Conservation (phyloP, 1,284 basidiomycete genomes). For the Tylopilus sp. region DNA sequence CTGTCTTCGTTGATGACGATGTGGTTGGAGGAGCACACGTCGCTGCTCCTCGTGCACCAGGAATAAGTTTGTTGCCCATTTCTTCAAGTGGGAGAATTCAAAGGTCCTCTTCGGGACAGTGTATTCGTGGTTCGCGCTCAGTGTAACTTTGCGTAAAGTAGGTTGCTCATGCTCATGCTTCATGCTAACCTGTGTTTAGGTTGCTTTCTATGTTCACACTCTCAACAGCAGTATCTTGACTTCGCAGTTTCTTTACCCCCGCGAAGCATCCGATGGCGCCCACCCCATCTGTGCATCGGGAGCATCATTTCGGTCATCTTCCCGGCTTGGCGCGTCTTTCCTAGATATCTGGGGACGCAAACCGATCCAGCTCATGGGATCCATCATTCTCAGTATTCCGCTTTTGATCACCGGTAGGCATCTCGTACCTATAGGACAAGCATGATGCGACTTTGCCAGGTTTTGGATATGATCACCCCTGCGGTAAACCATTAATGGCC, state of each 20-base stretch:
- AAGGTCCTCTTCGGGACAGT: slow-evolving; percentile 47
- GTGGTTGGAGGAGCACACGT: background rate
- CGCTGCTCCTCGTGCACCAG: slow-evolving; percentile 41
- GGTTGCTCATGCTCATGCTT: background rate
- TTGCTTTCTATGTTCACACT: slow-evolving; percentile 60
- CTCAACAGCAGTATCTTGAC: slow-evolving; percentile 42
- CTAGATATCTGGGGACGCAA: slow-evolving; percentile 51
- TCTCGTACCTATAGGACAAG: slow-evolving; percentile 51
- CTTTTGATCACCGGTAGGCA: slow-evolving; percentile 48
- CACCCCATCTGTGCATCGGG: slow-evolving; percentile 34
- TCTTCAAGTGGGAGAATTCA: slow-evolving; percentile 43
- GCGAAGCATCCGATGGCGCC: slow-evolving; percentile 11
- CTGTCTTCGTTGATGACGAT: slow-evolving; percentile 37
- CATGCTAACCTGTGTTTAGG: slow-evolving; percentile 33
- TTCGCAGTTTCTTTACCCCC: background rate
- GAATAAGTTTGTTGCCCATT: slow-evolving; percentile 36
- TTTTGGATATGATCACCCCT: background rate
- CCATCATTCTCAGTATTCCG: slow-evolving; percentile 49
- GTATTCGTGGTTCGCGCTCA: slow-evolving; percentile 63
- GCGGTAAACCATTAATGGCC: slow-evolving; percentile 42
- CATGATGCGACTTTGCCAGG: background rate
- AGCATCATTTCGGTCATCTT: slow-evolving; percentile 48
- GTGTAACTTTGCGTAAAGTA: slow-evolving; percentile 36
- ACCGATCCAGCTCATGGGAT: slow-evolving; percentile 59
- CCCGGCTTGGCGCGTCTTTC: slow-evolving; percentile 53